Conservation (phyloP, 345 rosid genomes). For the Gossypium thurberi region DNA sequence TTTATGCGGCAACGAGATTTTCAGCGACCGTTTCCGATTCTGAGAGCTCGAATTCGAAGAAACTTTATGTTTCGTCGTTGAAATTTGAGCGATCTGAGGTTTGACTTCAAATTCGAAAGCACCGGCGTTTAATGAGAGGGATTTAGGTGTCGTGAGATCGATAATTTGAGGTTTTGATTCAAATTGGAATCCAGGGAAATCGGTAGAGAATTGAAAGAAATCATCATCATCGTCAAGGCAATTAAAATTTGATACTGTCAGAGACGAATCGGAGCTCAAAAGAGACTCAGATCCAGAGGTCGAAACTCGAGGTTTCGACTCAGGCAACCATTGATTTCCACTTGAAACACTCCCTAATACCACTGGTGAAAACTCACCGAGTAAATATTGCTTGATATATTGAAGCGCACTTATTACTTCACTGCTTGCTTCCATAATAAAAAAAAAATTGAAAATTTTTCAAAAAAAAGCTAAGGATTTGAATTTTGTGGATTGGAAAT, state of each 20-base stretch:
- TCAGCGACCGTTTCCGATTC: conserved; percentile 43
- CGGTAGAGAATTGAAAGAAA: conserved; percentile 19
- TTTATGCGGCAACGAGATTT: conserved; percentile 40
- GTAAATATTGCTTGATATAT: conserved; percentile 46
- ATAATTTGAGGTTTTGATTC: conserved; percentile 38
- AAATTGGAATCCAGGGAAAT: conserved; percentile 17
- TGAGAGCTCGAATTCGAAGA: conserved; percentile 16
- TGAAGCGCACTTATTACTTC: conserved; percentile 38
- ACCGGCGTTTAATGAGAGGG: background rate
- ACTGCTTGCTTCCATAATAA: conserved; percentile 29
- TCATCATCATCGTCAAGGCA: conserved; percentile 8
- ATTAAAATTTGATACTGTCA: conserved; percentile 15
- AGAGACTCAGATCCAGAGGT: conserved; percentile 7
- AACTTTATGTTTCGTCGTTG: background rate
- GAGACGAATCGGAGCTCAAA: conserved; percentile 21
- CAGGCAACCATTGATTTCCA: conserved; percentile 17
- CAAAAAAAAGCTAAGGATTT: background rate
- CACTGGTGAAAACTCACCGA: conserved; percentile 43
- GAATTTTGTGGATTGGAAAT: background rate
- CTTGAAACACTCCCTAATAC: background rate
- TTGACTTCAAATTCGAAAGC: conserved; percentile 24
- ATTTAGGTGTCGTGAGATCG: conserved; percentile 27
- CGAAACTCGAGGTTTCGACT: conserved; percentile 11
- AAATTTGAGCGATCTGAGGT: conserved; percentile 12
- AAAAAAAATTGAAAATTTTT: background rate